Conservation (phyloP, 805 yeast species). For the Spathaspora arborariae region DNA sequence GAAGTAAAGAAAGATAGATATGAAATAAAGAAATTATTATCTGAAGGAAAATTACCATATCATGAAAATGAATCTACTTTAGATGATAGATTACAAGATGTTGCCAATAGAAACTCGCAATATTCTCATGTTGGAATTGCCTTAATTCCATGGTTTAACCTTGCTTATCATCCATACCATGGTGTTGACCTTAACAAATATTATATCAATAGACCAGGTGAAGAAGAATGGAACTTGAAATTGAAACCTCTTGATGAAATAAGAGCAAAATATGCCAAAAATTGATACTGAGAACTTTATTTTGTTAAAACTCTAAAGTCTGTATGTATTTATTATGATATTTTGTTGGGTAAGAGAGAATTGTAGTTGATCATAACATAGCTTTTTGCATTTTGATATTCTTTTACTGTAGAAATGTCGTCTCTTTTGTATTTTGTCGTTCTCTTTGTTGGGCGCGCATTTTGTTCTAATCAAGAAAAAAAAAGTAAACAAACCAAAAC, state of each 20-base stretch:
- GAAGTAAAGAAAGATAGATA: slow-evolving; percentile 73
- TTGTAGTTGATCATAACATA: background rate
- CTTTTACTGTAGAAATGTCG: background rate
- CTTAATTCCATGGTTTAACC: slow-evolving; percentile 78
- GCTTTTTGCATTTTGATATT: background rate
- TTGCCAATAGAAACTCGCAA: slow-evolving; percentile 75
- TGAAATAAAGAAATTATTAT: slow-evolving; percentile 64
- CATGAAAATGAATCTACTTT: slow-evolving; percentile 53
- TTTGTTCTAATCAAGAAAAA: background rate
- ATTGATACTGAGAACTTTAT: background rate
- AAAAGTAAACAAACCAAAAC: background rate
- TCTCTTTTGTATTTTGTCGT: background rate
- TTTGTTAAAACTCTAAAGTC: background rate
- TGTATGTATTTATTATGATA: background rate
- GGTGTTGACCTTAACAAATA: slow-evolving; percentile 68
- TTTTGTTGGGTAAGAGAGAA: background rate
- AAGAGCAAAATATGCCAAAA: slow-evolving; percentile 27
- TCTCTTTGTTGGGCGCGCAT: background rate
- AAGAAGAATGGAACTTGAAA: slow-evolving; percentile 53
- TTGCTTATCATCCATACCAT: slow-evolving; percentile 77
- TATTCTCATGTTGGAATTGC: slow-evolving; percentile 59
- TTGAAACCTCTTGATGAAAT: slow-evolving; percentile 52
- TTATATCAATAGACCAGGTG: slow-evolving; percentile 54
- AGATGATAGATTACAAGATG: slow-evolving; percentile 66
- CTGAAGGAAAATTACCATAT: slow-evolving; percentile 64